Conservation (phyloP, 495 filamentous ascomycete species). For the Tuber melanosporum region DNA sequence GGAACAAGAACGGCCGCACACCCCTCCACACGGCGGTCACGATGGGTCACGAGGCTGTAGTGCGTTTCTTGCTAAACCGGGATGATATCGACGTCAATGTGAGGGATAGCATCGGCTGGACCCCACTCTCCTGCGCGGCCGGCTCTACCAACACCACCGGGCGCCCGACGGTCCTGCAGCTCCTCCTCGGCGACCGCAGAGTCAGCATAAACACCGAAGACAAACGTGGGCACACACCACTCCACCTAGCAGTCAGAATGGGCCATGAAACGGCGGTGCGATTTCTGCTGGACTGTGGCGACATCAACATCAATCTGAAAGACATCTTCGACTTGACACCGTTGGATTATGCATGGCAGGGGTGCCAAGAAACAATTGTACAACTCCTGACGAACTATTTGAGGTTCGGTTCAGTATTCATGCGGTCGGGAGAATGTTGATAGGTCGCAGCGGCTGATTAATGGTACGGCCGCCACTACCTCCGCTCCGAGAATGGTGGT, state of each 20-base stretch:
- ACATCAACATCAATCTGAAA: constrained; percentile 20
- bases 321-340: constrained; percentile 10
- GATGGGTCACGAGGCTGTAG: constrained; percentile 30
- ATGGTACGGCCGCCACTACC: not conserved
- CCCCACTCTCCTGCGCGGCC: constrained; percentile 33
- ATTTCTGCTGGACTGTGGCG: constrained; percentile 32
- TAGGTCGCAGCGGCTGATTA: not conserved
- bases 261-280: constrained; percentile 36
- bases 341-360: constrained; percentile 20
- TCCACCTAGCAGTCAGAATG: constrained; percentile 22
- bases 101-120: constrained; percentile 18
- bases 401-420: not conserved
- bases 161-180: constrained; percentile 7
- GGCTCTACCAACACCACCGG: constrained; percentile 11
- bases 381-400: constrained; percentile 5
- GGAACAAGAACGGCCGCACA: constrained; percentile 24
- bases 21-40: constrained; percentile 24
- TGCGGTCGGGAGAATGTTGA: not conserved
- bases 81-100: constrained; percentile 21
- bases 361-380: constrained; percentile 20
- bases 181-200: constrained; percentile 21
- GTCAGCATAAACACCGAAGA: constrained; percentile 29
- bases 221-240: constrained; percentile 17
- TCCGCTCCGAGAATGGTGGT: not conserved
- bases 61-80: constrained; percentile 32